phyloP scores from a whole-genome alignment of 1,139 yeast species.

The Yamadazyma kanchanaburiensis region DNA sequence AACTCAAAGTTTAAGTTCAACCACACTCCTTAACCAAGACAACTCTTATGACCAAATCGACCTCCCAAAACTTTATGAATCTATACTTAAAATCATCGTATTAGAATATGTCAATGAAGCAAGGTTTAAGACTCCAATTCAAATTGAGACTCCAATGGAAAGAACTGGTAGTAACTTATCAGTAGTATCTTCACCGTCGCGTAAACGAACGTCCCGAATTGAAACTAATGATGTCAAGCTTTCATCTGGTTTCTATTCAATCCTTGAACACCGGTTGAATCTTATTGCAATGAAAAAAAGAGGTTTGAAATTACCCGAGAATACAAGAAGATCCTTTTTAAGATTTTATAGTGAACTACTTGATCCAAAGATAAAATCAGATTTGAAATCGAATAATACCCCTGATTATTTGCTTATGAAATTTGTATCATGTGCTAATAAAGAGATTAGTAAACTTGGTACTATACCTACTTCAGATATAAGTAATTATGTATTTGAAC shows the following conservation, averaged over 20 bases:
- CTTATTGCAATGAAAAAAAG: conserved; percentile 52
- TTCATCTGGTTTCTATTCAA: conserved; percentile 47
- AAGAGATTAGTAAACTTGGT: conserved; percentile 55
- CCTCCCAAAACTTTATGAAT: conserved; percentile 29
- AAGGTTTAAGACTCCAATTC: conserved; percentile 45
- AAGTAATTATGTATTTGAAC: conserved; percentile 48
- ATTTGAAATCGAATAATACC: conserved; percentile 37
- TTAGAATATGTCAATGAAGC: conserved; percentile 59
- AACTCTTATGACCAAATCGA: conserved; percentile 26
- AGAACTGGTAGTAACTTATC: conserved; percentile 1
- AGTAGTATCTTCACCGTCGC: conserved; percentile 10
- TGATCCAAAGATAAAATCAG: conserved; percentile 44
- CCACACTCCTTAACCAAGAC: conserved; percentile 18
- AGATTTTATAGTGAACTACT: conserved; percentile 62
- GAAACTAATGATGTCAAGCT: conserved; percentile 20
- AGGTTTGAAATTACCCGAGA: conserved; percentile 34
- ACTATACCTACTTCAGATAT: conserved; percentile 36
- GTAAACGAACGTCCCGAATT: conserved; percentile 11
- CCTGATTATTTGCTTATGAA: conserved; percentile 65
- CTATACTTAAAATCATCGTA: conserved; percentile 46
- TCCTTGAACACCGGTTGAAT: conserved; percentile 48
- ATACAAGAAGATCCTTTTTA: conserved; percentile 44
- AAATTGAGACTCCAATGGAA: conserved; percentile 6
- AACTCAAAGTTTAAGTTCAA: conserved; percentile 20
- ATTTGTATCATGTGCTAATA: conserved; percentile 63